Evolutionary conservation across 2,329 filamentous ascomycete genomes (phyloP).

Genomic region (Fusarium sp.): DNA sequence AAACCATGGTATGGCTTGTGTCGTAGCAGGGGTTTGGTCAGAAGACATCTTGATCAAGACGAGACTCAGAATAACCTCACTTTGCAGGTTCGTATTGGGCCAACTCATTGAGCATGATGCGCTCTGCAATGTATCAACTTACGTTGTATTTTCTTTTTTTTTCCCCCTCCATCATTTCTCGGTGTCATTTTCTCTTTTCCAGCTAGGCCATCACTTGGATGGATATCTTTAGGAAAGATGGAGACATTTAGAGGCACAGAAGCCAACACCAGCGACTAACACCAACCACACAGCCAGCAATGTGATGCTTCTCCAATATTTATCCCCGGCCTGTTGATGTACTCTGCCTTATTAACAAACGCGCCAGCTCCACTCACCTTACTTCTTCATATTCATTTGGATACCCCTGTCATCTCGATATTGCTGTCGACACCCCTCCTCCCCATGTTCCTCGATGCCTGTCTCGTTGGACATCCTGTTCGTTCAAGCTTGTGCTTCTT

Average conservation of each 20-base stretch:
- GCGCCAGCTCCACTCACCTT: constrained; percentile 39
- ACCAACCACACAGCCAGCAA: constrained; percentile 25
- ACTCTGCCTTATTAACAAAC: constrained; percentile 48
- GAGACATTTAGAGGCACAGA: constrained; percentile 24
- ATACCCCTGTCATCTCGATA: constrained; percentile 20
- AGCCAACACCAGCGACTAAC: constrained; percentile 21
- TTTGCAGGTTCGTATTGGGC: constrained; percentile 18
- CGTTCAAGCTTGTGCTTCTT: constrained; percentile 40
- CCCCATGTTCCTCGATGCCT: constrained; percentile 19
- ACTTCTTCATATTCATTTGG: constrained; percentile 31
- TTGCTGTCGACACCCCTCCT: constrained; percentile 26
- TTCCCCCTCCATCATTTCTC: constrained; percentile 5
- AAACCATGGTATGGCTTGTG: constrained; percentile 17
- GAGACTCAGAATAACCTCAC: constrained; percentile 34
- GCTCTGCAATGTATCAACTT: constrained; percentile 23
- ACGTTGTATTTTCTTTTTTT: constrained; percentile 29
- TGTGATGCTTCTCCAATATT: constrained; percentile 31
- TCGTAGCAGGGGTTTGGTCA: constrained; percentile 15
- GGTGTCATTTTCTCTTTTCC: constrained; percentile 1
- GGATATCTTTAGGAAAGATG: constrained; percentile 29
- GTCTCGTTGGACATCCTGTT: constrained; percentile 30
- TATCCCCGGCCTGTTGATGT: constrained; percentile 43
- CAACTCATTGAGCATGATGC: constrained; percentile 37
- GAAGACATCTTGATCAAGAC: constrained; percentile 19
- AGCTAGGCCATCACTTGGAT: not conserved